Conservation (phyloP, 2,329 filamentous ascomycete species). For the Colletotrichum sp. region DNA sequence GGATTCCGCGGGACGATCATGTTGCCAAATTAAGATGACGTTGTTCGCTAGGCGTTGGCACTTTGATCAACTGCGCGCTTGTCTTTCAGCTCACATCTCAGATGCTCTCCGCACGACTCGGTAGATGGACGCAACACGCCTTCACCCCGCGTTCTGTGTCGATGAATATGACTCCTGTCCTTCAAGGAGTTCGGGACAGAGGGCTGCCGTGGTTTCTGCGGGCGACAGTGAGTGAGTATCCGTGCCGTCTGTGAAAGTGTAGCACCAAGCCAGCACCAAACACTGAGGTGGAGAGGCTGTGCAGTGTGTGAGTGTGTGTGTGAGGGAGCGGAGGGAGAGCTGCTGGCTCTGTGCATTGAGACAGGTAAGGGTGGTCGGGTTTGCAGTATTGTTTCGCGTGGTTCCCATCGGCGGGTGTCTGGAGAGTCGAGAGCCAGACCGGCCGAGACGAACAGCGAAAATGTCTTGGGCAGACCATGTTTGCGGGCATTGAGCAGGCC, state of each 20-base stretch:
- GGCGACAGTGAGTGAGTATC: background rate
- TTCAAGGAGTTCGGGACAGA: background rate
- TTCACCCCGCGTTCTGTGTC: background rate
- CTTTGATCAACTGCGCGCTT: background rate
- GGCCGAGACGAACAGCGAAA: background rate
- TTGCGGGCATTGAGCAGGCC: slow-evolving; percentile 14
- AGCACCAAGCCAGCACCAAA: background rate
- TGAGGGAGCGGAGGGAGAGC: background rate
- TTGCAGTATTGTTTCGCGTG: slow-evolving; percentile 6
- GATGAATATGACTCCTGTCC: background rate
- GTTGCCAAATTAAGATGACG: slow-evolving; percentile 5
- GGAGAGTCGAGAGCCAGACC: background rate
- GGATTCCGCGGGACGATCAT: slow-evolving; percentile 15
- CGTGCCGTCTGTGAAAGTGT: background rate
- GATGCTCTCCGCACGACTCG: background rate
- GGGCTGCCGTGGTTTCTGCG: background rate
- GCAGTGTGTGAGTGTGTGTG: background rate
- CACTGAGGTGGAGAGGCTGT: background rate
- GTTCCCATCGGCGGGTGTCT: background rate
- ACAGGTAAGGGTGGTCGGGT: background rate
- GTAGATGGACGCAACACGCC: background rate
- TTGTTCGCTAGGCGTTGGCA: background rate
- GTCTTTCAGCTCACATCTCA: background rate
- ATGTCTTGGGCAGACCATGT: slow-evolving; percentile 9
- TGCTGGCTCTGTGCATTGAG: background rate